These are phyloP conservation scores for Penicillium flavigenum DNA, from an alignment of 495 filamentous ascomycete genomes.

Conservation along the genomic window DNA sequence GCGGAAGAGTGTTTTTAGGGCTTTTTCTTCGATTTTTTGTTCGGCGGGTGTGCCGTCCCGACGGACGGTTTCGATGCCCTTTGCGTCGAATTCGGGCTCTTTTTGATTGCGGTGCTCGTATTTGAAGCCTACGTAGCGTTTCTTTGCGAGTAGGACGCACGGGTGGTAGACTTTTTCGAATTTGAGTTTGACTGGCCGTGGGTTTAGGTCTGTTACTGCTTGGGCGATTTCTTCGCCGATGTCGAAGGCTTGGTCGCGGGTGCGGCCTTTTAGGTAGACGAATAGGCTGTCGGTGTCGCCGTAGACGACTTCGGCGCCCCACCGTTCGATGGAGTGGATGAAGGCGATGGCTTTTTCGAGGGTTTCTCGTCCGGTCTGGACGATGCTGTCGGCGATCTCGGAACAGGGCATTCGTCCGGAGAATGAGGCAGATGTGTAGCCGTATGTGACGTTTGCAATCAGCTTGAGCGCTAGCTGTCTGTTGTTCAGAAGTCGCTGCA, in stretches of 20 bases:
- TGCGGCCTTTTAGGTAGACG: conserved; percentile 83
- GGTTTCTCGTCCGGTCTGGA: conserved; percentile 91
- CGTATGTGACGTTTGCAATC: conserved; percentile 97
- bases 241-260: conserved; percentile 81
- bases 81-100: conserved; percentile 93
- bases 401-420: conserved; percentile 96
- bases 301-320: conserved; percentile 96
- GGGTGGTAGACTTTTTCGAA: conserved; percentile 99
- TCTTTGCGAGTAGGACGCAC: conserved; percentile 91
- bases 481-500: conserved; percentile 90
- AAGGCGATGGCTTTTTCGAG: conserved; percentile 90
- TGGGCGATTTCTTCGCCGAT: conserved; percentile 93
- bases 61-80: conserved; percentile 95
- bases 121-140: conserved; percentile 97
- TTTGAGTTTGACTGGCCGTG: conserved; percentile 89
- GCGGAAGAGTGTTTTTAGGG: conserved; percentile 83
- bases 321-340: conserved; percentile 81
- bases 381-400: conserved; percentile 97
- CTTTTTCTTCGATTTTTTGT: conserved; percentile 97
- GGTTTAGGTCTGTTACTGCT: conserved; percentile 85
- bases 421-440: conserved; percentile 93
- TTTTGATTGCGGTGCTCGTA: conserved; percentile 78
- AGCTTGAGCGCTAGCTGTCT: conserved; percentile 94
- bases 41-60: conserved; percentile 93
- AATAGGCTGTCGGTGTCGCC: conserved; percentile 98